phyloP scores from a whole-genome alignment of 1,284 basidiomycete species.

The Cystobasidiaceae sp. region DNA sequence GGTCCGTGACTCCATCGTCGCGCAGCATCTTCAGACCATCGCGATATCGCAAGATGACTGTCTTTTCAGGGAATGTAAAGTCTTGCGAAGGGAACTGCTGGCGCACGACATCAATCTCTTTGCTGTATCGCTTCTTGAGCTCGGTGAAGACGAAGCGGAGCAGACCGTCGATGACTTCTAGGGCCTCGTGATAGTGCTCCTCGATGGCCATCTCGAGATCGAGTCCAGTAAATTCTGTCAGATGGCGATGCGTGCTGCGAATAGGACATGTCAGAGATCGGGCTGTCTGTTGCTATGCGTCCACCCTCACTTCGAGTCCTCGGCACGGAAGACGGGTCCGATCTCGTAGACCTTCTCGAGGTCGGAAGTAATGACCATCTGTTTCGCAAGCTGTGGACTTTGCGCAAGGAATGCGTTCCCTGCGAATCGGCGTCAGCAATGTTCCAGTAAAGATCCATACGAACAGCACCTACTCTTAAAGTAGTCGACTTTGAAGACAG shows the following conservation, averaged over 20 bases:
- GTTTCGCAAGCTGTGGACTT: constrained; percentile 94
- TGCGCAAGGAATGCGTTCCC: constrained; percentile 90
- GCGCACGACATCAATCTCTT: constrained; percentile 72
- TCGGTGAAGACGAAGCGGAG: constrained; percentile 78
- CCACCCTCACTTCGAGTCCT: neutral
- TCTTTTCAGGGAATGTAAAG: constrained; percentile 48
- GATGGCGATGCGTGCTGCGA: constrained; percentile 87
- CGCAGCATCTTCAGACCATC: constrained; percentile 71
- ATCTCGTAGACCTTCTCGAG: constrained; percentile 98
- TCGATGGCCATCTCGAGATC: constrained; percentile 99
- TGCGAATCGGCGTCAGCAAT: too few species aligned
- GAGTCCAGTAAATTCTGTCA: constrained; percentile 97
- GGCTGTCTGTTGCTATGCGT: neutral
- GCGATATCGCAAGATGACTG: constrained; percentile 63
- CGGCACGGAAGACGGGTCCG: constrained; percentile 52
- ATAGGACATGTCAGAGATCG: constrained; percentile 41
- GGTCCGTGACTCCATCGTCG: constrained; percentile 44
- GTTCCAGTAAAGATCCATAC: too few species aligned
- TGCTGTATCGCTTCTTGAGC: constrained; percentile 68
- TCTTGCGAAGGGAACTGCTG: constrained; percentile 79
- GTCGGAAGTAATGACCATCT: constrained; percentile 98
- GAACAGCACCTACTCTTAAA: constrained; percentile 68
- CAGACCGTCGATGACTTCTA: constrained; percentile 78
- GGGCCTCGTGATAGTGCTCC: constrained; percentile 94
- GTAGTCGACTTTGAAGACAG: constrained; percentile 96